Base-by-base conservation (phyloP, 2,329 filamentous ascomycete genomes). In the Penicillium sp. region DNA sequence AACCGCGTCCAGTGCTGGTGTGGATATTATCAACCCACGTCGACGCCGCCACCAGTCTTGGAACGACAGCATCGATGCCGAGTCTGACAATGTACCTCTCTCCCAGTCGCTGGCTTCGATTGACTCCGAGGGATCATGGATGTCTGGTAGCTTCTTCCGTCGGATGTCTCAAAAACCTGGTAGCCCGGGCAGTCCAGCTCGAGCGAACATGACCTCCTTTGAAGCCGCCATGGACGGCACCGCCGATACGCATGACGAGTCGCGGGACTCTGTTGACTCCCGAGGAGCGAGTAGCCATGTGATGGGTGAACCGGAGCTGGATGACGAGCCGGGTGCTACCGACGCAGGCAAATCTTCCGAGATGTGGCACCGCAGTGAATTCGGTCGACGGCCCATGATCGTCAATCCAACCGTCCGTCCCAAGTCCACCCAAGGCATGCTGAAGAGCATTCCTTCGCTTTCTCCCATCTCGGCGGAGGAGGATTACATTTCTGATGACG, bases 41-140 rank as follows among this genome's bases (percentile, higher is more conserved):
- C 65, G 51, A 51, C 63, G 65, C 42, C 64, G 54, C 53, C 70
- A 62, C 31, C 73, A 45, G 59, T 79, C 72, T 21, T 70, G 66
- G 61, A 63, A 63, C 1, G 69, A 70, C 34, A 70, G 66, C 81
- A 5, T 84, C 78, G 16, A 85, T 80, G 60, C 80, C 75, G 33
- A 69, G 47, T 60, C 68, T 47, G 64, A 81, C 58, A 76, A 74
- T 42, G 68, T 73, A 18, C 73, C 75, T 31, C 61, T 91, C 67
- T 90, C 91, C 28, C 87, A 92, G 70, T 97, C 93, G 0, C 80
- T 97, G 16, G 94, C 91, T 2, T 96, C 92, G 0, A 90, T 97
- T 53, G 94, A 96, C 67, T 96, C 92, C 0, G 94, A 99, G 75
- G 94, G 84, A 4, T 96, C 92, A 0, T 99, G 94, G 94, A 85